phyloP scores from a whole-genome alignment of 2,329 filamentous ascomycete genomes.

The Coniochaeta sp. region DNA sequence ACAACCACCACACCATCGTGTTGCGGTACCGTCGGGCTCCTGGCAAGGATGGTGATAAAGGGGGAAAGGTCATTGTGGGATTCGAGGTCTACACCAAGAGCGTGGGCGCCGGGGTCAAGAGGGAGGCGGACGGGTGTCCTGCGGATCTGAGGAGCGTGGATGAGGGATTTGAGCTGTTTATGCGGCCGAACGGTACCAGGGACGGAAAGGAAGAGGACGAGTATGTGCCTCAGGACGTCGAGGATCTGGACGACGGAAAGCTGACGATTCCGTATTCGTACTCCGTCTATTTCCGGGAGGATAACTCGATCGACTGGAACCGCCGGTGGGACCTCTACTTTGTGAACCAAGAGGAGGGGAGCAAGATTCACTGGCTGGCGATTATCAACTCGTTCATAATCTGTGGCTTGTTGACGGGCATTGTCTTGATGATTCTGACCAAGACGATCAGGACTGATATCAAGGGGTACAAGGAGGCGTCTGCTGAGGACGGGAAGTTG shows the following conservation, averaged over 20 bases:
- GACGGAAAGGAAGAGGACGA: constrained; percentile 43
- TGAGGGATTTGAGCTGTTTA: constrained; percentile 60
- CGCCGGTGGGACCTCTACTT: constrained; percentile 88
- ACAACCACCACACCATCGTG: constrained; percentile 84
- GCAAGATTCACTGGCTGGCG: constrained; percentile 78
- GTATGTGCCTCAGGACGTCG: constrained; percentile 47
- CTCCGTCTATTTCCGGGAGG: constrained; percentile 83
- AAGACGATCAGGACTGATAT: constrained; percentile 74
- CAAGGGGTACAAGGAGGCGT: constrained; percentile 61
- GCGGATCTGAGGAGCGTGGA: constrained; percentile 55
- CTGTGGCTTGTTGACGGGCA: constrained; percentile 67
- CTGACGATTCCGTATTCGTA: constrained; percentile 73
- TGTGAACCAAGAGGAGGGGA: constrained; percentile 76
- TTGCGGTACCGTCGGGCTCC: constrained; percentile 69
- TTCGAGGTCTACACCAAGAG: constrained; percentile 91
- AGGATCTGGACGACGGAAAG: constrained; percentile 36
- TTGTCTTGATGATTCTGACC: constrained; percentile 73
- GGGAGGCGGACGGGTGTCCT: constrained; percentile 60
- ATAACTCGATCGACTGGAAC: constrained; percentile 71
- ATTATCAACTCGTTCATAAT: constrained; percentile 85
- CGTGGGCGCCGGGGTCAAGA: constrained; percentile 52
- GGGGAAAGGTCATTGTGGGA: constrained; percentile 74
- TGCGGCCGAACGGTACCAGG: constrained; percentile 54
- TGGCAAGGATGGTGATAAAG: constrained; percentile 58
- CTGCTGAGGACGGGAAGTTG: constrained; percentile 58